Base-by-base conservation (phyloP, 371 early-diverging fungal genomes). In the Amoeboaphelidium protococcarum region DNA sequence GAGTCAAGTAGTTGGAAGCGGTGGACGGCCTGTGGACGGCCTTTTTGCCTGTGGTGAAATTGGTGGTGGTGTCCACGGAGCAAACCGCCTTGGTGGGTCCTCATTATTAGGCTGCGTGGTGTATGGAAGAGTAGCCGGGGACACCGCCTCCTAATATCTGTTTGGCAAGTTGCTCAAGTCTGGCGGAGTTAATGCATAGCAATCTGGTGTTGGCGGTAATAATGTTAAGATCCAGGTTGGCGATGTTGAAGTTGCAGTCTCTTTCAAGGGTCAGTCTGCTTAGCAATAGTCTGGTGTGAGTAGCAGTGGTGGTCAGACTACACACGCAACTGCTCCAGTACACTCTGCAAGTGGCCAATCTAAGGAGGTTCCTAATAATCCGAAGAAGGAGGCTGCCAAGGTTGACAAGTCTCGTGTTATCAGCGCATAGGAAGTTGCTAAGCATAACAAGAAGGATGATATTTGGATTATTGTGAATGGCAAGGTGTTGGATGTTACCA, bases 11-110 rank as follows among this genome's bases (percentile, higher is more conserved):
- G 69, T 10, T 54, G 59, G 58, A 13, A 49, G 46, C 13, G 44
- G 31, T 22, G 44, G 20, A 37, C 64, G 61, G 65, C 61, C 71
- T 25, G 74, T 83, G 26, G 69, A 73, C n/a, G 90, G 94, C 54
- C 67, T 91, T 47, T 82, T 76, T 54, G 94, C 82, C 26, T 80
- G 83, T 48, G 89, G 89, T 54, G 89, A 88, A 62, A 77, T 84
- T 60, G 74, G 81, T 45, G 84, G 83, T 46, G 85, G 83, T 43
- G 94, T 94, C 25, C 95, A 94, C 66, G 95, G 95, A 48, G 88
- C 87, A 50, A 91, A 90, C 72, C 83, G 95, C 54, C 71, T 94
- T n/a, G 95, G 88, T 50, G 94, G 91, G 54, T 87, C 85, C 65
- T 91, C 91, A n/a, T 69, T 94, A 37, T 68, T 90, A 45, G 91